phyloP scores from a whole-genome alignment of 1,139 yeast species.

The Scheffersomyces titani region DNA sequence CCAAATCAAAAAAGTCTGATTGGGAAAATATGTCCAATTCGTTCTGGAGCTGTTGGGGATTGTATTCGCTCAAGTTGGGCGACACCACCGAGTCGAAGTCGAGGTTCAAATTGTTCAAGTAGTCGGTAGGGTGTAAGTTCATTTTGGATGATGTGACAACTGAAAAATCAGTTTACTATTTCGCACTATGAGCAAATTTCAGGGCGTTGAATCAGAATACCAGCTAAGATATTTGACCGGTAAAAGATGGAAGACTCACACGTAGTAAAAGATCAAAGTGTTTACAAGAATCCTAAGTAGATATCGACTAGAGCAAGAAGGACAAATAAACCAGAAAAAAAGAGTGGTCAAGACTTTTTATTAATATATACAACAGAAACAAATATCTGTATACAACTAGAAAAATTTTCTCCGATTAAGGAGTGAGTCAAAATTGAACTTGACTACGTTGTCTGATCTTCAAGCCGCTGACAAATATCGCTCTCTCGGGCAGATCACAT shows the following conservation, averaged over 20 bases:
- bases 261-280: not conserved
- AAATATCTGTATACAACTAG: not conserved
- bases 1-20: slow-evolving; percentile 50
- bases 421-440: not conserved
- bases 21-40: slow-evolving; percentile 49
- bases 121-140: slow-evolving; percentile 48
- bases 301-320: not conserved
- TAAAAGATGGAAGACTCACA: not conserved
- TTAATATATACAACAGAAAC: not conserved
- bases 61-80: slow-evolving; percentile 19
- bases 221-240: not conserved
- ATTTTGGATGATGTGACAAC: slow-evolving; percentile 14
- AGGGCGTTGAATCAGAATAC: not conserved
- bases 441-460: not conserved
- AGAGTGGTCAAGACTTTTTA: not conserved
- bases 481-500: not conserved
- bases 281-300: not conserved
- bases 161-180: no score
- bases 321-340: not conserved
- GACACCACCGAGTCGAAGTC: slow-evolving; percentile 29
- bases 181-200: not conserved
- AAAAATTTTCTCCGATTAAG: not conserved
- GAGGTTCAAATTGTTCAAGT: slow-evolving; percentile 41
- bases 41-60: slow-evolving; percentile 17
- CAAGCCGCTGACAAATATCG: not conserved